Percentiles rank a stretch among this genome's conserved stretches.
phyloP scores from a whole-genome alignment of 2,329 filamentous ascomycete species.

The Talaromyces sp. region DNA sequence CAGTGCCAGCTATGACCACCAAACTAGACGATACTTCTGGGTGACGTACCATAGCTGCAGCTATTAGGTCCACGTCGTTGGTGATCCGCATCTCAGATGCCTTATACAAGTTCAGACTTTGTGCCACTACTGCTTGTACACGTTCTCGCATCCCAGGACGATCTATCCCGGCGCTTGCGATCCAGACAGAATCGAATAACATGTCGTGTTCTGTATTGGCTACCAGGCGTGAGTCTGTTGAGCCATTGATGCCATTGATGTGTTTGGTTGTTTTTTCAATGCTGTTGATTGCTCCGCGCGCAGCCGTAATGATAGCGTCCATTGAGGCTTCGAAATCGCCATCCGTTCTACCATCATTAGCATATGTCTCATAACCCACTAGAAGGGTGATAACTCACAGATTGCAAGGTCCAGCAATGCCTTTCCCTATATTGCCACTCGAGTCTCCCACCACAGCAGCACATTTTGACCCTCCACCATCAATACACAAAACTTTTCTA shows the following conservation, averaged over 20 bases:
- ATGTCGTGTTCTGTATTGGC: background rate
- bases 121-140: slow-evolving; percentile 28
- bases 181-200: slow-evolving; percentile 34
- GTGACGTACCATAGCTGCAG: slow-evolving; percentile 25
- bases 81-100: slow-evolving; percentile 30
- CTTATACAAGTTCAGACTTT: slow-evolving; percentile 27
- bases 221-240: background rate
- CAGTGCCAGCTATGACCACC: slow-evolving; percentile 44
- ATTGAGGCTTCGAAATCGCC: slow-evolving; percentile 26
- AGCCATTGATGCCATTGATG: background rate
- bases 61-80: slow-evolving; percentile 42
- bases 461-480: slow-evolving; percentile 45
- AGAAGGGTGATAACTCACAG: slow-evolving; percentile 26
- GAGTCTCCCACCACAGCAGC: slow-evolving; percentile 35
- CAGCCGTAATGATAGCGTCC: slow-evolving; percentile 25
- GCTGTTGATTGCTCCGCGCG: slow-evolving; percentile 20
- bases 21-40: slow-evolving; percentile 23
- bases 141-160: slow-evolving; percentile 28
- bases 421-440: slow-evolving; percentile 26
- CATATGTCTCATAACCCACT: background rate
- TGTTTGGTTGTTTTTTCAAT: background rate
- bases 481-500: slow-evolving; percentile 35
- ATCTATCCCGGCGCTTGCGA: slow-evolving; percentile 43
- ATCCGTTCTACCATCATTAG: slow-evolving; percentile 22
- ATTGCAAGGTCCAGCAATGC: slow-evolving; percentile 39